A percentile compares a stretch with the other conserved stretches of the same genome.
phyloP scores from a whole-genome alignment of 1,139 yeast genomes.

The Wickerhamomyces sp. region DNA sequence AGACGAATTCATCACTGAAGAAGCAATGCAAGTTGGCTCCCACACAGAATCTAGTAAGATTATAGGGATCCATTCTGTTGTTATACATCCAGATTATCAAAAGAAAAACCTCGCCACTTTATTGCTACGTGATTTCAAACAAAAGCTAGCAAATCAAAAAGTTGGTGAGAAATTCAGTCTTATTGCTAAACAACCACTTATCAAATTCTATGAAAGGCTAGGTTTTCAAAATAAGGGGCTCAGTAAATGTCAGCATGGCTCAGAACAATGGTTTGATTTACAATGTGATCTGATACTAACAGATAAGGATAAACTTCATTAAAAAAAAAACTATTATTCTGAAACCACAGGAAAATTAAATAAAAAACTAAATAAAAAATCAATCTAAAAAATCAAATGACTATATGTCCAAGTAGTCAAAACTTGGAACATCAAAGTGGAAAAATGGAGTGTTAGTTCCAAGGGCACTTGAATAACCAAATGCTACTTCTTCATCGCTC shows the following conservation, averaged over 20 bases:
- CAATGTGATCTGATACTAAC: constrained; percentile 46
- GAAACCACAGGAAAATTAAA: too few relatives aligned
- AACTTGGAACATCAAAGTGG: constrained; percentile 84
- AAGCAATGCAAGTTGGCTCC: constrained; percentile 78
- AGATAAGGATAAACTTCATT: background rate
- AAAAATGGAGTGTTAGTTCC: constrained; percentile 79
- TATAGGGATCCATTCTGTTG: constrained; percentile 82
- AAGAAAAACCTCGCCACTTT: constrained; percentile 80
- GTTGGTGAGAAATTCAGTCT: constrained; percentile 76
- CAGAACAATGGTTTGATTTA: constrained; percentile 63
- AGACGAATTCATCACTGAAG: constrained; percentile 50
- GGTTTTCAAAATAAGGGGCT: constrained; percentile 69
- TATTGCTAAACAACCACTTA: constrained; percentile 63
- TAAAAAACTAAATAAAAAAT: background rate
- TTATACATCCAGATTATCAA: constrained; percentile 73
- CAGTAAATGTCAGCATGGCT: constrained; percentile 57
- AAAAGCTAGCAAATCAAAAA: constrained; percentile 82
- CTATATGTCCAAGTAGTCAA: constrained; percentile 32
- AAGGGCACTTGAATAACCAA: constrained; percentile 41
- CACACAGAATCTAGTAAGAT: constrained; percentile 72
- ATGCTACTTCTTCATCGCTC: constrained; percentile 21
- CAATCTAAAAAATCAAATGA: background rate
- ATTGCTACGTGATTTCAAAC: constrained; percentile 83
- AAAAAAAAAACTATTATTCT: background rate
- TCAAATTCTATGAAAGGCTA: constrained; percentile 73